Conservation (phyloP, 2,329 filamentous ascomycete species). For the Thelonectria rubi region DNA sequence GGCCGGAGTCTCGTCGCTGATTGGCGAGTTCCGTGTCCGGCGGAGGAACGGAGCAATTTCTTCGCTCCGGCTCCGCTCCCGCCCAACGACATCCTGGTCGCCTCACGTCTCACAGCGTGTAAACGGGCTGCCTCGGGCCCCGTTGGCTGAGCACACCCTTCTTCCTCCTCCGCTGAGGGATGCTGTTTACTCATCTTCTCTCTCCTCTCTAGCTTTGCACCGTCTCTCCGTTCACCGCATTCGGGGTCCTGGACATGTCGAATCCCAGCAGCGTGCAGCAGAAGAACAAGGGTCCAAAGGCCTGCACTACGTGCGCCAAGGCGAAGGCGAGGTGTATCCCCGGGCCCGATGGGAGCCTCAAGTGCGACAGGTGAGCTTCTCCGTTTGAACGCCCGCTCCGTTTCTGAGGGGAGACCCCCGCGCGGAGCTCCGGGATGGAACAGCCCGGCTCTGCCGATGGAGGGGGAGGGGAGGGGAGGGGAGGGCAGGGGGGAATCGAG, state of each 20-base stretch:
- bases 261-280: slow-evolving; percentile 33
- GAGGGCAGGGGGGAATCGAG: not conserved
- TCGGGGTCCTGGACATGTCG: slow-evolving; percentile 31
- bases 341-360: slow-evolving; percentile 50
- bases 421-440: not conserved
- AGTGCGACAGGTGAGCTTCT: slow-evolving; percentile 62
- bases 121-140: slow-evolving; percentile 30
- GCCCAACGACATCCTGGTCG: slow-evolving; percentile 26
- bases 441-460: not conserved
- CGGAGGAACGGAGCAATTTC: slow-evolving; percentile 46
- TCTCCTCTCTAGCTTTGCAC: slow-evolving; percentile 32
- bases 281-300: slow-evolving; percentile 56
- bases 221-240: slow-evolving; percentile 21
- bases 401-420: not conserved
- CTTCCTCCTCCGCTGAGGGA: slow-evolving; percentile 26
- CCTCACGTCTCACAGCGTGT: slow-evolving; percentile 26
- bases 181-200: slow-evolving; percentile 10
- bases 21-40: slow-evolving; percentile 12
- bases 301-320: slow-evolving; percentile 60
- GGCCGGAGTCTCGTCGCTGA: not conserved
- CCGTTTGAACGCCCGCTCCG: no score
- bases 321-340: slow-evolving; percentile 62
- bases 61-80: slow-evolving; percentile 39
- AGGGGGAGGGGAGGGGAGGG: no score
- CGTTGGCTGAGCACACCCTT: slow-evolving; percentile 21